phyloP scores from a whole-genome alignment of 78 protist species.

The Ministeria vibrans region DNA sequence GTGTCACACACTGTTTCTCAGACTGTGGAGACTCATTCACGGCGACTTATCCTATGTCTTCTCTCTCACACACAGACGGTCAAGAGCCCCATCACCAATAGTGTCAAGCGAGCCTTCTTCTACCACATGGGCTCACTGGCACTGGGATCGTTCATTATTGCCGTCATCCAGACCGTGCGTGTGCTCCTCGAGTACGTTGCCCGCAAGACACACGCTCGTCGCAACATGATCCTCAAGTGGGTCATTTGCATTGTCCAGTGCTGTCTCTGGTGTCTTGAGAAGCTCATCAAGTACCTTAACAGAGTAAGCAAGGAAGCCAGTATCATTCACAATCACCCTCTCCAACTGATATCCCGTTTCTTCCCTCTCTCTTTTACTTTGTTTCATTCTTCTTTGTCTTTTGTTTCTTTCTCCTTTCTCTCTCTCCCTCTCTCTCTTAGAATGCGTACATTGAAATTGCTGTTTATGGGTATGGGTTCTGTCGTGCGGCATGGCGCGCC shows the following conservation, averaged over 20 bases:
- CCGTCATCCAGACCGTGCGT: conserved; percentile 51
- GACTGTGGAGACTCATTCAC: neutral
- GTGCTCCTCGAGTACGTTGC: neutral
- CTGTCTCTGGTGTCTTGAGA: conserved; percentile 43
- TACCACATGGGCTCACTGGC: conserved; percentile 62
- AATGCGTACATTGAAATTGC: conserved; percentile 70
- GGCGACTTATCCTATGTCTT: neutral
- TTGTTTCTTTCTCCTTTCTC: no score
- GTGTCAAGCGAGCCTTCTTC: neutral
- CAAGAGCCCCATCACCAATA: neutral
- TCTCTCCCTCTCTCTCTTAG: no score
- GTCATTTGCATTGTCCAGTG: neutral
- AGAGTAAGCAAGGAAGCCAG: no score
- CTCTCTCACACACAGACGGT: neutral
- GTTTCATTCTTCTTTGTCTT: no score
- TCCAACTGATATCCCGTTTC: no score
- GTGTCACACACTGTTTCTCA: neutral
- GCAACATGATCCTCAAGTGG: neutral
- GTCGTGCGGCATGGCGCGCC: conserved; percentile 34
- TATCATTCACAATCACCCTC: no score
- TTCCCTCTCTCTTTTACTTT: no score
- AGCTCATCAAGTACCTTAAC: conserved; percentile 42
- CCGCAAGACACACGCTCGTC: neutral
- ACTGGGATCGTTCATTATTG: conserved; percentile 53
- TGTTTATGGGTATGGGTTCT: conserved; percentile 37